Evolutionary conservation across 2,329 filamentous ascomycete genomes (phyloP).

Genomic region (Penicillium olsonii): DNA sequence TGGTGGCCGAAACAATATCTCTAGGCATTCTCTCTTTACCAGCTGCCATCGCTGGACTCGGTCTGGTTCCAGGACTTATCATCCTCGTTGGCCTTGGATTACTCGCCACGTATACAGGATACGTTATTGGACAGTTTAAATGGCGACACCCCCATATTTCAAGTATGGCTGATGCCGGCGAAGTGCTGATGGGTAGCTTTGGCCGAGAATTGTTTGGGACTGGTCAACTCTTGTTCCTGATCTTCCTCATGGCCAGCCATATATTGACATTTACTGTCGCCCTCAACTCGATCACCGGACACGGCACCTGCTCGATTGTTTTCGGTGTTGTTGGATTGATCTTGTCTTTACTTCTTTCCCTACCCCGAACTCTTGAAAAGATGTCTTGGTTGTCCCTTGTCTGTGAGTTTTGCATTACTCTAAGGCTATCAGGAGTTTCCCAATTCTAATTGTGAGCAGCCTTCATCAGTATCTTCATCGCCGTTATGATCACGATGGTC

Average conservation of each 20-base stretch:
- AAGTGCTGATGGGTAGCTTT: conserved; percentile 59
- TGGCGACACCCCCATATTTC: conserved; percentile 56
- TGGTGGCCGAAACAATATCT: conserved; percentile 59
- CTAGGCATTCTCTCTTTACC: conserved; percentile 58
- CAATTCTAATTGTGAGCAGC: neutral
- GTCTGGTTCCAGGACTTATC: conserved; percentile 55
- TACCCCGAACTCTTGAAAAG: conserved; percentile 62
- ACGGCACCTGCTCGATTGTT: conserved; percentile 62
- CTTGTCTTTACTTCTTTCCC: conserved; percentile 57
- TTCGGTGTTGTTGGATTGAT: conserved; percentile 60
- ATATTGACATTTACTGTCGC: conserved; percentile 67
- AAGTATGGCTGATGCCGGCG: conserved; percentile 65
- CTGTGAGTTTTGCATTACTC: conserved; percentile 29
- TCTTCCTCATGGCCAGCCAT: conserved; percentile 69
- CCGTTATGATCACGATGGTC: conserved; percentile 10
- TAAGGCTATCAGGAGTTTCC: neutral
- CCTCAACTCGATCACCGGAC: conserved; percentile 61
- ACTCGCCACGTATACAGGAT: conserved; percentile 58
- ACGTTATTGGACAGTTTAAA: conserved; percentile 58
- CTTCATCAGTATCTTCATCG: conserved; percentile 1
- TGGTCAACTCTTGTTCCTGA: conserved; percentile 62
- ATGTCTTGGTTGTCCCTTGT: conserved; percentile 61
- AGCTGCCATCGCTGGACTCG: conserved; percentile 52
- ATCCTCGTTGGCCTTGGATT: conserved; percentile 54
- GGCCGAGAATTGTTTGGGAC: conserved; percentile 62